These are phyloP conservation scores for Geopyxis carbonaria DNA, from an alignment of 495 filamentous ascomycete genomes.

Conservation along the genomic window DNA sequence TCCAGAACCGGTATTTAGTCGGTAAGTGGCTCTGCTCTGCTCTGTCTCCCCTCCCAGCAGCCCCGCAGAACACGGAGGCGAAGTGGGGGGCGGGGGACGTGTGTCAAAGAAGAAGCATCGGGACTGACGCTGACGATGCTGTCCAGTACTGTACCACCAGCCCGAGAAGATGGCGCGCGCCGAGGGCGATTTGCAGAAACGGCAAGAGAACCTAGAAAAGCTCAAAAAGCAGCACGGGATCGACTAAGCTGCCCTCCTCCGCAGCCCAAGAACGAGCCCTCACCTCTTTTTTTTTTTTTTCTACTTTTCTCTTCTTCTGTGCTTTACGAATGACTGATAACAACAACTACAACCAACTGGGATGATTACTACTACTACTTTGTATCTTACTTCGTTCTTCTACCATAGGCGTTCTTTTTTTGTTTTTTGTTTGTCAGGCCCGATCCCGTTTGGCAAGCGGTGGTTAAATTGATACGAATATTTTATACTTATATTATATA, in stretches of 20 bases:
- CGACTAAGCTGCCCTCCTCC: conserved; percentile 45
- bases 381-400: not conserved
- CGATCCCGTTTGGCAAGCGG: no score
- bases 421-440: no score
- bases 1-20: conserved; percentile 97
- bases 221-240: conserved; percentile 96
- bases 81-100: not conserved
- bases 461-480: no score
- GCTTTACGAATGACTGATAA: not conserved
- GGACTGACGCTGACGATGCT: not conserved
- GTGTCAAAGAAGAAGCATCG: not conserved
- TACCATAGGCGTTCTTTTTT: no score
- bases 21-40: conserved; percentile 40
- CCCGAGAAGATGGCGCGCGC: conserved; percentile 90
- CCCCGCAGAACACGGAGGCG: no score
- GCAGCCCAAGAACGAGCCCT: conserved; percentile 6
- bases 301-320: conserved; percentile 1
- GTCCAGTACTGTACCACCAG: conserved; percentile 86
- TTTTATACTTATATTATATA: no score
- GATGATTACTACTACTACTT: not conserved
- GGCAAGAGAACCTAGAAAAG: conserved; percentile 93
- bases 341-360: not conserved
- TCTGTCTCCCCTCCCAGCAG: not conserved
- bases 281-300: not conserved
- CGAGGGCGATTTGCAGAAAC: conserved; percentile 84